Conservation (phyloP, 2,329 filamentous ascomycete genomes). For the Sporothrix curviconia region DNA sequence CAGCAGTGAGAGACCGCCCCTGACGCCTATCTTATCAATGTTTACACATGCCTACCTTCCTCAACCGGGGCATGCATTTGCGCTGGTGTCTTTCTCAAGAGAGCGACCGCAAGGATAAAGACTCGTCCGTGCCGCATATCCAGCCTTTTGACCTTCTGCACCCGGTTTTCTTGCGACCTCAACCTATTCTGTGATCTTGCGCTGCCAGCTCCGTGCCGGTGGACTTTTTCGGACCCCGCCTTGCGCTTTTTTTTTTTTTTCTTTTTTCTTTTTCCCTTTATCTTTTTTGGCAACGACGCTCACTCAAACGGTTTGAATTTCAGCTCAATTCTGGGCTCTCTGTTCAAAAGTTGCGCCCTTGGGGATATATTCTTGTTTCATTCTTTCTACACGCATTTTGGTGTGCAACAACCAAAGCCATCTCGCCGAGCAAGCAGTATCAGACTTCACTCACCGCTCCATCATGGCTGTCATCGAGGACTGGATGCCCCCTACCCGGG, state of each 20-base stretch:
- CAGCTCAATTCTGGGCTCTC: no score
- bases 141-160: background rate
- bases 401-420: no score
- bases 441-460: background rate
- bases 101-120: background rate
- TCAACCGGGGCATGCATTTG: background rate
- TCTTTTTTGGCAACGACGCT: background rate
- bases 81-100: no score
- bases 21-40: background rate
- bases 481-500: constrained; percentile 52
- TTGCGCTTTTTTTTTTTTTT: background rate
- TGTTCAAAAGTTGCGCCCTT: no score
- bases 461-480: constrained; percentile 43
- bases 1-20: background rate
- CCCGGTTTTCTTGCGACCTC: background rate
- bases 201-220: no score
- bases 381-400: no score
- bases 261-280: background rate
- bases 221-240: no score
- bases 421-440: no score
- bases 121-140: background rate
- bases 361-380: no score
- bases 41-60: background rate
- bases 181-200: no score
- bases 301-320: no score